Percentiles rank a stretch among this genome's conserved stretches.
phyloP scores from a whole-genome alignment of 2,329 filamentous ascomycete genomes.

The Berkeleyomyces rouxiae region DNA sequence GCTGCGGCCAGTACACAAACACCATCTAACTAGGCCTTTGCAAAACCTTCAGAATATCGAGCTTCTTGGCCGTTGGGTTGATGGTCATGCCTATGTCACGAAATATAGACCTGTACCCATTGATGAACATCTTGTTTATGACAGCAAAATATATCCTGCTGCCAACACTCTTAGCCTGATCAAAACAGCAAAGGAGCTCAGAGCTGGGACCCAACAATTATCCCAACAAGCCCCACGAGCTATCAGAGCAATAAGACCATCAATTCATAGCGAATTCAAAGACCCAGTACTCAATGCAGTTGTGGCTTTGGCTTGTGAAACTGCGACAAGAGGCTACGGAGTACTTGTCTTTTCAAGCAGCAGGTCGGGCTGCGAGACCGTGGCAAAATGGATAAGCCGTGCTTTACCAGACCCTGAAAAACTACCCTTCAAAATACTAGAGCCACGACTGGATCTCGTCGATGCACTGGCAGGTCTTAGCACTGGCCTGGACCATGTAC shows the following conservation, averaged over 20 bases:
- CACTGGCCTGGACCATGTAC: constrained; percentile 46
- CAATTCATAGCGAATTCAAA: constrained; percentile 42
- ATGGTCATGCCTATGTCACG: constrained; percentile 55
- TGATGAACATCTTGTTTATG: constrained; percentile 56
- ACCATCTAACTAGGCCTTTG: neutral
- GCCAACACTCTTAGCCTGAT: constrained; percentile 38
- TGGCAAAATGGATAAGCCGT: constrained; percentile 50
- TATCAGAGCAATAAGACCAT: constrained; percentile 35
- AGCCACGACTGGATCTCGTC: constrained; percentile 46
- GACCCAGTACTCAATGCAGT: constrained; percentile 54
- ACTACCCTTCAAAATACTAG: constrained; percentile 31
- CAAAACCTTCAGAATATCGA: constrained; percentile 42
- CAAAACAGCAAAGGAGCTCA: constrained; percentile 38
- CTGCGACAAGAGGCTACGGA: constrained; percentile 50
- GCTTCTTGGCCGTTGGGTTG: constrained; percentile 51
- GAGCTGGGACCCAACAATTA: constrained; percentile 20
- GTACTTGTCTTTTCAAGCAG: constrained; percentile 60
- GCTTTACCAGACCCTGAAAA: constrained; percentile 39
- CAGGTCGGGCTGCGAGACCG: constrained; percentile 47
- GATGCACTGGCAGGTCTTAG: constrained; percentile 48
- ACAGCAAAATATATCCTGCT: constrained; percentile 49
- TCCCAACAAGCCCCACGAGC: constrained; percentile 17
- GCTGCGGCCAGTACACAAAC: no score
- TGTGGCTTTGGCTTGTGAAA: constrained; percentile 52
- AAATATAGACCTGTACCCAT: constrained; percentile 60